phyloP scores from a whole-genome alignment of 2,329 filamentous ascomycete genomes.

The Eutypa lata region DNA sequence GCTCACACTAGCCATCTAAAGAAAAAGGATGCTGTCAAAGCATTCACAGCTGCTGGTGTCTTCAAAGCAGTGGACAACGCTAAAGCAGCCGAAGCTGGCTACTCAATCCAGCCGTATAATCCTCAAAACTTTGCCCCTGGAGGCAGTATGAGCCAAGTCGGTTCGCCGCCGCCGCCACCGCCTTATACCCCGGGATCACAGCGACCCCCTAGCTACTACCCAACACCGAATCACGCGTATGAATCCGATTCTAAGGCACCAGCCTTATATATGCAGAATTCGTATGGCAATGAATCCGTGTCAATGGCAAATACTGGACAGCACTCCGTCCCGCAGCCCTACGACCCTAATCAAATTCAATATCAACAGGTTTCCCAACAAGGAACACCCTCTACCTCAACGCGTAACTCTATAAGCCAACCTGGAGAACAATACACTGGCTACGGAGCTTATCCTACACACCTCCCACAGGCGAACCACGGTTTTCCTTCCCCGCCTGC shows the following conservation, averaged over 20 bases:
- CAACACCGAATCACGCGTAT: not conserved
- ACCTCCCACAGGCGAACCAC: not conserved
- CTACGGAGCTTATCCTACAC: not conserved
- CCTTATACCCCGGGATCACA: conserved; percentile 2
- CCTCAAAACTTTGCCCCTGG: conserved; percentile 3
- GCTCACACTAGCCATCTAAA: conserved; percentile 30
- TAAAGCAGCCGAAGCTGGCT: conserved; percentile 23
- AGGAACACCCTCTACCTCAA: not conserved
- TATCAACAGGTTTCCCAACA: not conserved
- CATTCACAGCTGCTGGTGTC: conserved; percentile 29
- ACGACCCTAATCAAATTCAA: not conserved
- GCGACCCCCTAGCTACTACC: conserved; percentile 5
- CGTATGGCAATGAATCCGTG: not conserved
- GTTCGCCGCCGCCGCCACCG: not conserved
- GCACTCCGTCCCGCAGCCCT: not conserved
- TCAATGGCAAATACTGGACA: not conserved
- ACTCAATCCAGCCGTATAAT: conserved; percentile 15
- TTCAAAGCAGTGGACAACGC: conserved; percentile 28
- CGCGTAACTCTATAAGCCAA: too few relatives aligned
- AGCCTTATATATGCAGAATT: not conserved
- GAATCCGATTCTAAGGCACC: not conserved
- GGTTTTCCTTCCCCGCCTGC: not conserved
- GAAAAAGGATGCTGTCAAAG: conserved; percentile 32
- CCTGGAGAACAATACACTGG: not conserved
- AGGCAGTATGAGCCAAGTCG: not conserved